Conservation (phyloP, 2,329 filamentous ascomycete species). For the Microdochium trichocladiopsis region DNA sequence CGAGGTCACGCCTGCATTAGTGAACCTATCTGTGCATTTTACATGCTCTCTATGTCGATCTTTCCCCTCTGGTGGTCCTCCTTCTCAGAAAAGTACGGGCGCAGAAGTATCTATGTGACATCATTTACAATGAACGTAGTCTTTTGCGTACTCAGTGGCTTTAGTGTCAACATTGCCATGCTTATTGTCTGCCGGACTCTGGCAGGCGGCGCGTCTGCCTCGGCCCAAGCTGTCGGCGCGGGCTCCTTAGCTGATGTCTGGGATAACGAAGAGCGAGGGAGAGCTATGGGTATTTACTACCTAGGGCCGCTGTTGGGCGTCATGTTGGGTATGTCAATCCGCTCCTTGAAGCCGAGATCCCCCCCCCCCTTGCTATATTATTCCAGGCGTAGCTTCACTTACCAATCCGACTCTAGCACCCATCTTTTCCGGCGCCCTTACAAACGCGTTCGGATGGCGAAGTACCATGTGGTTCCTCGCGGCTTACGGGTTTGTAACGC, state of each 20-base stretch:
- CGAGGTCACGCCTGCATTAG: slow-evolving; percentile 52
- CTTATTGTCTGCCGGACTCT: slow-evolving; percentile 67
- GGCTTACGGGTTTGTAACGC: slow-evolving; percentile 57
- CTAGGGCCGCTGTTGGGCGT: neutral
- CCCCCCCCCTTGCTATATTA: too few species aligned
- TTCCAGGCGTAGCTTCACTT: neutral
- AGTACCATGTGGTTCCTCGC: slow-evolving; percentile 72
- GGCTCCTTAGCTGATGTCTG: slow-evolving; percentile 75
- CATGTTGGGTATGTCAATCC: neutral
- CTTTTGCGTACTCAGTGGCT: slow-evolving; percentile 61
- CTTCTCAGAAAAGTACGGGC: slow-evolving; percentile 63
- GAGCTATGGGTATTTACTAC: slow-evolving; percentile 54
- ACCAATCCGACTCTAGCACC: slow-evolving; percentile 38
- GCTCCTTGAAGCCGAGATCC: too few species aligned
- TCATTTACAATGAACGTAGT: slow-evolving; percentile 65
- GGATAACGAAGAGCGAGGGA: slow-evolving; percentile 61
- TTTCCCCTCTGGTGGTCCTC: slow-evolving; percentile 80
- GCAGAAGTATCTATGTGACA: slow-evolving; percentile 64
- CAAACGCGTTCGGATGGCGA: slow-evolving; percentile 64
- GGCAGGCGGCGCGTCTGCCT: slow-evolving; percentile 65
- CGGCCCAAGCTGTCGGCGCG: slow-evolving; percentile 71
- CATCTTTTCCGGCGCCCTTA: slow-evolving; percentile 68
- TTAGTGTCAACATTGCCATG: slow-evolving; percentile 63
- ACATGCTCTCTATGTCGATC: slow-evolving; percentile 73
- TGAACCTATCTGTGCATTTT: slow-evolving; percentile 67